phyloP scores from a whole-genome alignment of 139 green algal species.

The Coelastrella sp. region DNA sequence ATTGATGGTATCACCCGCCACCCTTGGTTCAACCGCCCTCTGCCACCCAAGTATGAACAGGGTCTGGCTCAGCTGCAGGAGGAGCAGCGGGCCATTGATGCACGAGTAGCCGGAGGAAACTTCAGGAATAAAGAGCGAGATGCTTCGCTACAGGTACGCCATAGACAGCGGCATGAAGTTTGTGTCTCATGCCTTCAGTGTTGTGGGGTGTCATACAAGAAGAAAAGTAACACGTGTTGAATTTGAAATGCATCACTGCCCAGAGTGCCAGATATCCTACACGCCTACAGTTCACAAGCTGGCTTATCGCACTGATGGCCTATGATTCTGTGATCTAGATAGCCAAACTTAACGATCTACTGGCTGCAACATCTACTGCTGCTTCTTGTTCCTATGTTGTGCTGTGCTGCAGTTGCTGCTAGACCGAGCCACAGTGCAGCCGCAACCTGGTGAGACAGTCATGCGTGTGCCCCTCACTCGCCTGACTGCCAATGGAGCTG shows the following conservation, averaged over 20 bases:
- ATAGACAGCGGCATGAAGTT: too few species aligned
- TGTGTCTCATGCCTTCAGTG: too few species aligned
- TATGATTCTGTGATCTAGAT: too few species aligned
- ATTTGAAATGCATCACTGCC: too few species aligned
- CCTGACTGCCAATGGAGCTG: background rate
- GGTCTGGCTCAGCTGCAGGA: conserved; percentile 55
- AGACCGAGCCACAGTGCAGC: conserved; percentile 42
- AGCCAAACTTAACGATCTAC: too few species aligned
- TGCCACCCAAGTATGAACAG: conserved; percentile 58
- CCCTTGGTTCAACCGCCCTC: conserved; percentile 64
- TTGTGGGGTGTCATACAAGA: too few species aligned
- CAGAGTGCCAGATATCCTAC: too few species aligned
- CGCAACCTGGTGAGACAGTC: conserved; percentile 12
- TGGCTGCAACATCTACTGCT: background rate
- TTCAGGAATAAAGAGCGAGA: conserved; percentile 64
- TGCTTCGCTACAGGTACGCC: conserved; percentile 46
- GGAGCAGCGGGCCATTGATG: conserved; percentile 57
- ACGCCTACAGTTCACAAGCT: too few species aligned
- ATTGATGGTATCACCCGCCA: conserved; percentile 63
- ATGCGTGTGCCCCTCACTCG: conserved; percentile 38
- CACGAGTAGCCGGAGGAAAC: conserved; percentile 42
- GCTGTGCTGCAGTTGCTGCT: conserved; percentile 44
- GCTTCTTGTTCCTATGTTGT: background rate
- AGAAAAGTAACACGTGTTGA: too few species aligned
- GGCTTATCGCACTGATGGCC: too few species aligned